Base-by-base conservation (phyloP, 2,329 filamentous ascomycete genomes). In the Stagonosporopsis rhizophila region DNA sequence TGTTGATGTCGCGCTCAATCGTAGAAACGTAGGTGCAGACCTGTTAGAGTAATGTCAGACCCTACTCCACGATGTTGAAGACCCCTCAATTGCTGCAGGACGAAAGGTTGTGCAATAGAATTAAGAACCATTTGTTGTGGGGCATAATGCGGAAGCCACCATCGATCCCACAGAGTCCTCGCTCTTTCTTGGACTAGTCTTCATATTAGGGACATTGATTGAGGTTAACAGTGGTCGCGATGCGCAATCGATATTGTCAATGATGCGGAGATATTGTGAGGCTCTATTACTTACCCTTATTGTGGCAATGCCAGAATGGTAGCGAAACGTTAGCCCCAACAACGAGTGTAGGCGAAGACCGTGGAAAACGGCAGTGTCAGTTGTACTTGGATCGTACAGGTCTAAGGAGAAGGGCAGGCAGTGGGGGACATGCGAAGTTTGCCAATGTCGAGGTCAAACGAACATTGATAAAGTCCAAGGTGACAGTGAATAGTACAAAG, bases 1-100 rank as follows among this genome's bases (percentile, higher is more conserved):
- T 61, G 67, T 67, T 15, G 37, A 58, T 45, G 42, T 30, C 14
- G 38, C 44, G 35, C 2, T 17, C 19, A 14, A n/a, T 12, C 17
- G 12, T 23, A 11, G 7, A 38, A 20, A 37, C 17, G n/a, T 39
- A n/a, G 15, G 27, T 39, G 15, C 28, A 23, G 22, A 35, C 19
- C 44, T 44, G 30, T 15, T 32, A n/a, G 17, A 17, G 17, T 4
- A 8, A 28, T 39, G 38, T 56, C 27, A 52, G 42, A 44, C 38
- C 47, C 25, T 44, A n/a, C 11, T 27, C 17, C 23, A 34, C 22
- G 9, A 47, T 37, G 14, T 19, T 20, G 12, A 14, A 25, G 23
- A 39, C 6, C n/a, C 6, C 37, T 19, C n/a, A 25, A 39, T 25
- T 14, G 25, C n/a, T n/a, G 11, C 11, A 4, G 34, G 34, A 19